These are phyloP conservation scores for Mycena rebaudengoi DNA, from an alignment of 768 basidiomycete genomes.

Conservation along the genomic window DNA sequence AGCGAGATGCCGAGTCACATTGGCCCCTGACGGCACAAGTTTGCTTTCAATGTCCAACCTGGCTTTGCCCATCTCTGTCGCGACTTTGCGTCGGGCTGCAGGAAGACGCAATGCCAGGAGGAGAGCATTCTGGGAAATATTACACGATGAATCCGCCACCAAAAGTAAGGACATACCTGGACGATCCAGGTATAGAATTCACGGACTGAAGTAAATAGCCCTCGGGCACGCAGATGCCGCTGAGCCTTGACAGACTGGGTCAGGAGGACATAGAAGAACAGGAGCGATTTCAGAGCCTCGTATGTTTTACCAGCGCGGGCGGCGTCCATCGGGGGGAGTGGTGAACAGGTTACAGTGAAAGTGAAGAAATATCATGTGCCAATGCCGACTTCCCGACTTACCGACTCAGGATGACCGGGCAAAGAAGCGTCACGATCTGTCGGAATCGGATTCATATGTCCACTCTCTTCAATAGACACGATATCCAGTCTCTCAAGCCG, in stretches of 20 bases:
- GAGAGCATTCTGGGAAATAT: constrained; percentile 56
- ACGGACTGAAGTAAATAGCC: constrained; percentile 53
- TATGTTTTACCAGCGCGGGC: constrained; percentile 26
- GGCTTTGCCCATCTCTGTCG: constrained; percentile 69
- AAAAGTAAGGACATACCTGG: constrained; percentile 48
- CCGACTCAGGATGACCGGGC: too few species aligned
- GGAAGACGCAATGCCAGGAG: constrained; percentile 71
- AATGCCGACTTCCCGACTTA: too few species aligned
- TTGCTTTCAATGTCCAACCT: constrained; percentile 71
- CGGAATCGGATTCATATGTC: too few species aligned
- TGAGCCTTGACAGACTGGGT: constrained; percentile 60
- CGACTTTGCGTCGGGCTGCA: constrained; percentile 63
- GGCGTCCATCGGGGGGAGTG: background rate
- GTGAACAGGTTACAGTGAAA: too few species aligned
- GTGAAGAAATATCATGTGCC: too few species aligned
- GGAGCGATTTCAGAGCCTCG: constrained; percentile 61
- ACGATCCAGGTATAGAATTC: constrained; percentile 64
- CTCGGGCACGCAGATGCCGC: constrained; percentile 72
- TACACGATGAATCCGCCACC: background rate
- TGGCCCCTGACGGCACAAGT: constrained; percentile 70
- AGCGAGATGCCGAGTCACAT: constrained; percentile 69
- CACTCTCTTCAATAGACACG: too few species aligned
- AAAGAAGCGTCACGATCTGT: too few species aligned
- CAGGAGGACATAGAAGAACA: constrained; percentile 68
- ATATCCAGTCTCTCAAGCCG: too few species aligned